These are phyloP conservation scores for Botryotinia convoluta DNA, from an alignment of 2,329 filamentous ascomycete genomes.

Conservation along the genomic window DNA sequence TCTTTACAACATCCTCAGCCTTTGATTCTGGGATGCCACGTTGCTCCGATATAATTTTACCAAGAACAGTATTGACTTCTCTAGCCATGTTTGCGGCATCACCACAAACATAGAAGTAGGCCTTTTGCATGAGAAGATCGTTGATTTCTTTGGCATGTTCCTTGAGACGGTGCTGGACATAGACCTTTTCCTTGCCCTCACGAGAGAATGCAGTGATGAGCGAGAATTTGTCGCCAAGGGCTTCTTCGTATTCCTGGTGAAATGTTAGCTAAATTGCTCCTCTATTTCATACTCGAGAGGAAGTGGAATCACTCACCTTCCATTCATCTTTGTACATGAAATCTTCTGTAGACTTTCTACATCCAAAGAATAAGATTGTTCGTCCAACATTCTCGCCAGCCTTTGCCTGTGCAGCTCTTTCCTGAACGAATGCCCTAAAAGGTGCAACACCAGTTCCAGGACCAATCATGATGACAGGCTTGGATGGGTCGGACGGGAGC, in stretches of 20 bases:
- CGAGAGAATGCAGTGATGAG: conserved; percentile 95
- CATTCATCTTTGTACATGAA: conserved; percentile 91
- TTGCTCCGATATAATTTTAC: conserved; percentile 81
- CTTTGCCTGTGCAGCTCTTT: conserved; percentile 79
- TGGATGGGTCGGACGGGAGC: conserved; percentile 88
- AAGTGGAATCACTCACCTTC: conserved; percentile 63
- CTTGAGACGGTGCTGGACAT: conserved; percentile 90
- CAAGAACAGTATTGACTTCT: conserved; percentile 84
- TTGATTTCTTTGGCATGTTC: conserved; percentile 83
- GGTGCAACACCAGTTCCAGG: conserved; percentile 96
- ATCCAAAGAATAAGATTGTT: conserved; percentile 92
- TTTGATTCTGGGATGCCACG: conserved; percentile 79
- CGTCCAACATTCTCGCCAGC: conserved; percentile 80
- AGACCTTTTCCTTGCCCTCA: conserved; percentile 82
- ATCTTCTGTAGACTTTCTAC: conserved; percentile 82
- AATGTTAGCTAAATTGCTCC: conserved; percentile 26
- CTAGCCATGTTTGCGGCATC: conserved; percentile 97
- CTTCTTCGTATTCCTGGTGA: conserved; percentile 72
- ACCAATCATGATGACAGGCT: conserved; percentile 93
- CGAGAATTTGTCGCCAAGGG: conserved; percentile 84
- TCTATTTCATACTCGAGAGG: neutral
- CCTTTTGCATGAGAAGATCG: conserved; percentile 78
- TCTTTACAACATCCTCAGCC: conserved; percentile 94
- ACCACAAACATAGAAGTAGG: conserved; percentile 97
- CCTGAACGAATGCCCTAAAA: conserved; percentile 93